Conservation (phyloP, 2,329 filamentous ascomycete genomes). For the Colletotrichum magnum region DNA sequence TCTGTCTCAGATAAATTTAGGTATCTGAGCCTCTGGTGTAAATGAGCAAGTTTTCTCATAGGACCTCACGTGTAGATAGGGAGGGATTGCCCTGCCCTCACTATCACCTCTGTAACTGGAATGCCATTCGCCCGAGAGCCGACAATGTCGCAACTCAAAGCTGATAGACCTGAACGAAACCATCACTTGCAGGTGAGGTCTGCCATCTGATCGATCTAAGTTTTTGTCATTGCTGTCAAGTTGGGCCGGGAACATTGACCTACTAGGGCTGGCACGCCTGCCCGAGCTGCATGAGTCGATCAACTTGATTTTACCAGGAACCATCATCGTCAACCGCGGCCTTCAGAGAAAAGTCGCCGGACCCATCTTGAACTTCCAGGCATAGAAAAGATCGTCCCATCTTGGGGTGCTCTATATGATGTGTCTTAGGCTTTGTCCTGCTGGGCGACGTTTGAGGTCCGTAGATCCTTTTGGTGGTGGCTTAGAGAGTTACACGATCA, state of each 20-base stretch:
- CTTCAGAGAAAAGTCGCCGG: neutral
- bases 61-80: neutral
- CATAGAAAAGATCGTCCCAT: neutral
- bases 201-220: conserved; percentile 11
- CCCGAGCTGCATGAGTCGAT: neutral
- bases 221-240: conserved; percentile 11
- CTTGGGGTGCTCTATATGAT: neutral
- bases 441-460: neutral
- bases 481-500: neutral
- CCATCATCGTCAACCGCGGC: neutral
- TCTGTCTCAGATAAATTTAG: conserved; percentile 21
- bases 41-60: neutral
- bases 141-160: neutral
- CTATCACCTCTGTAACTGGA: conserved; percentile 13
- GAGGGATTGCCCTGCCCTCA: neutral
- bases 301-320: neutral
- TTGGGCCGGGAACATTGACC: neutral
- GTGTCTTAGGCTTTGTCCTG: neutral
- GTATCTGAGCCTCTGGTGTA: neutral
- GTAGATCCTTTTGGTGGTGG: neutral
- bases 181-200: neutral
- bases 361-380: neutral
- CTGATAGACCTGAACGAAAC: neutral
- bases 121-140: neutral
- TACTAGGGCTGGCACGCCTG: neutral